Evolutionary conservation across 495 filamentous ascomycete species (phyloP).

Genomic region (Trichoderma orchidacearum): DNA sequence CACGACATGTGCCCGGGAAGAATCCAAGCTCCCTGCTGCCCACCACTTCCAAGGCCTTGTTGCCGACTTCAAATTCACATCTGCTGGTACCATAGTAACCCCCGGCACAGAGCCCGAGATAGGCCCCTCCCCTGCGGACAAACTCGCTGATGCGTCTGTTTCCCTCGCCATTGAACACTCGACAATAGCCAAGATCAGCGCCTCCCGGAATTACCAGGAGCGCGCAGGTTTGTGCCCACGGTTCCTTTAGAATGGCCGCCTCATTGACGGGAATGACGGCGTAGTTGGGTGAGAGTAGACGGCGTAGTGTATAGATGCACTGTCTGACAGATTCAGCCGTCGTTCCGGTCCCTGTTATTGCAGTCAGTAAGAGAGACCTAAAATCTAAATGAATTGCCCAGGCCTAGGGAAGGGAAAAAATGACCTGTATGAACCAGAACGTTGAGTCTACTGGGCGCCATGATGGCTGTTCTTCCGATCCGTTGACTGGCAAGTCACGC

Average conservation of each 20-base stretch:
- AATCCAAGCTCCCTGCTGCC: slow-evolving; percentile 79
- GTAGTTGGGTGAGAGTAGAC: slow-evolving; percentile 83
- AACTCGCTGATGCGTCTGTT: slow-evolving; percentile 74
- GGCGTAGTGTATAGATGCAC: slow-evolving; percentile 74
- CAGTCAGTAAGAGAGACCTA: background rate
- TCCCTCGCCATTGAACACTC: slow-evolving; percentile 73
- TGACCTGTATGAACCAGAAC: slow-evolving; percentile 76
- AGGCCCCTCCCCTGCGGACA: slow-evolving; percentile 72
- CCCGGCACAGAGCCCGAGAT: slow-evolving; percentile 87
- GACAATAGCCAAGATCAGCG: slow-evolving; percentile 87
- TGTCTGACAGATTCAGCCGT: slow-evolving; percentile 83
- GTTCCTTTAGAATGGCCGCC: slow-evolving; percentile 72
- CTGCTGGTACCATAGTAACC: slow-evolving; percentile 73
- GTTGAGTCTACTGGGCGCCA: slow-evolving; percentile 59
- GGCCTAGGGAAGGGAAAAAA: background rate
- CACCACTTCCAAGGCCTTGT: slow-evolving; percentile 69
- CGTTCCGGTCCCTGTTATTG: slow-evolving; percentile 56
- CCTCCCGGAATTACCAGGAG: slow-evolving; percentile 88
- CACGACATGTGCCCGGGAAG: slow-evolving; percentile 75
- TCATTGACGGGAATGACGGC: slow-evolving; percentile 78
- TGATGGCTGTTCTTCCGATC: slow-evolving; percentile 18
- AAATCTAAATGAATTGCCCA: background rate
- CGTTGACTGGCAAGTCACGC: background rate
- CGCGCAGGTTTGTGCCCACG: slow-evolving; percentile 78
- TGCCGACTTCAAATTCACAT: slow-evolving; percentile 87